Evolutionary conservation across 306 rosid genomes (phyloP).

Genomic region (Dryas alaskensis): DNA sequence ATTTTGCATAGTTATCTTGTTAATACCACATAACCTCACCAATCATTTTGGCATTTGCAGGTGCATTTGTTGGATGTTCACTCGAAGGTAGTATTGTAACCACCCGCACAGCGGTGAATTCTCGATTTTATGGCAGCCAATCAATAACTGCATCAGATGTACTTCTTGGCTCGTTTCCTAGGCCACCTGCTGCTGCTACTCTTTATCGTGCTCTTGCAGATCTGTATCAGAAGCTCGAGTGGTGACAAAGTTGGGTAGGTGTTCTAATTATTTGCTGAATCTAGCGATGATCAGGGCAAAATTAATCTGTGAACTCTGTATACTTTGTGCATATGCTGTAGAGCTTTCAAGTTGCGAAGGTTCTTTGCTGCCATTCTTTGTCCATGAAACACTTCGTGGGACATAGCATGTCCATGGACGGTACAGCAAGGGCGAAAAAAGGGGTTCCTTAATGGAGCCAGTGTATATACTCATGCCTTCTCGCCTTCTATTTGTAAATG

Average conservation of each 20-base stretch:
- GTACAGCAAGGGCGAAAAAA: background rate
- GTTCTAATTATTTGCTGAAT: constrained; percentile 10
- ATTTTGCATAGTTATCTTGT: background rate
- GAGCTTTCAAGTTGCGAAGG: constrained; percentile 32
- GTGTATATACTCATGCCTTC: constrained; percentile 3
- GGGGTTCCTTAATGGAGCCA: background rate
- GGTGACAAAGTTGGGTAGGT: constrained; percentile 21
- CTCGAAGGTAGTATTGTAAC: constrained; percentile 82
- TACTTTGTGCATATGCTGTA: constrained; percentile 36
- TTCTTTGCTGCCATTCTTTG: constrained; percentile 45
- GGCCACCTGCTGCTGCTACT: constrained; percentile 85
- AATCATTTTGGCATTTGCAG: constrained; percentile 40
- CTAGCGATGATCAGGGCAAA: constrained; percentile 11
- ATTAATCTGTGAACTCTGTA: constrained; percentile 3
- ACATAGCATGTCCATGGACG: constrained; percentile 8
- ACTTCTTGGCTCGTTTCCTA: constrained; percentile 82
- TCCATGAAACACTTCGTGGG: constrained; percentile 14
- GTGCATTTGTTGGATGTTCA: constrained; percentile 96
- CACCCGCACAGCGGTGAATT: constrained; percentile 60
- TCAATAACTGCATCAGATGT: constrained; percentile 67
- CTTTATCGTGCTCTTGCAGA: constrained; percentile 77
- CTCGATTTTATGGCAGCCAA: constrained; percentile 80
- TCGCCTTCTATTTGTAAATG: constrained; percentile 13
- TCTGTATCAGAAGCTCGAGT: constrained; percentile 56
- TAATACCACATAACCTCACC: background rate